These are phyloP conservation scores for Byssoonygena ceratinophila DNA, from an alignment of 2,329 filamentous ascomycete species.

Conservation along the genomic window DNA sequence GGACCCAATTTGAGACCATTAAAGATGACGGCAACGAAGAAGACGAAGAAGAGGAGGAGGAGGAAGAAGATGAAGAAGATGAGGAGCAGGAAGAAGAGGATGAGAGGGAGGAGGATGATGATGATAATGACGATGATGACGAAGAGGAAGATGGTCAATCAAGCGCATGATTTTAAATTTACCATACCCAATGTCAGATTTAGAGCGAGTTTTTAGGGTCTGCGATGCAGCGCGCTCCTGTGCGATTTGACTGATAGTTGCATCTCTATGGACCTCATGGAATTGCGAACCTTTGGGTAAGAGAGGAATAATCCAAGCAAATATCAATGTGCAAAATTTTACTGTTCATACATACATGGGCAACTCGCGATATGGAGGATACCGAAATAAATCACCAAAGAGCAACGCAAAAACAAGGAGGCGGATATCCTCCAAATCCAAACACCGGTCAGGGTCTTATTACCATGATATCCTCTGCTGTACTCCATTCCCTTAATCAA, in stretches of 20 bases:
- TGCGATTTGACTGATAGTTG: too few relatives aligned
- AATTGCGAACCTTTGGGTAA: too few relatives aligned
- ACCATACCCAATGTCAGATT: too few relatives aligned
- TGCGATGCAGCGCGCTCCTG: too few relatives aligned
- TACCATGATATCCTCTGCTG: not conserved
- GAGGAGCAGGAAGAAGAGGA: constrained; percentile 16
- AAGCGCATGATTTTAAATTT: too few relatives aligned
- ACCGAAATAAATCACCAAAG: constrained; percentile 1
- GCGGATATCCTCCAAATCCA: not conserved
- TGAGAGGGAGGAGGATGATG: not conserved
- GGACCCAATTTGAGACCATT: constrained; percentile 11
- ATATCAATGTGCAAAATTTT: too few relatives aligned
- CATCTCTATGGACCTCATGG: too few relatives aligned
- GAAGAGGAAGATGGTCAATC: too few relatives aligned
- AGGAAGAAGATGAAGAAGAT: constrained; percentile 18
- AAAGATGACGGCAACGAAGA: constrained; percentile 16
- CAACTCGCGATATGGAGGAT: not conserved
- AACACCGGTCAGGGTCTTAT: not conserved
- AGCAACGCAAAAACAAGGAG: not conserved
- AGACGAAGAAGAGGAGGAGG: not conserved
- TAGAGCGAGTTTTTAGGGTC: too few relatives aligned
- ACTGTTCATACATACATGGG: too few relatives aligned
- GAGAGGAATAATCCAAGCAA: too few relatives aligned
- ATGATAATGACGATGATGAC: too few relatives aligned
- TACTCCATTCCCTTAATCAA: not conserved